Percentiles rank a stretch among this genome's conserved stretches.
Evolutionary conservation across 768 basidiomycete species (phyloP).

Genomic region (Coprinopsis strossmayeri): DNA sequence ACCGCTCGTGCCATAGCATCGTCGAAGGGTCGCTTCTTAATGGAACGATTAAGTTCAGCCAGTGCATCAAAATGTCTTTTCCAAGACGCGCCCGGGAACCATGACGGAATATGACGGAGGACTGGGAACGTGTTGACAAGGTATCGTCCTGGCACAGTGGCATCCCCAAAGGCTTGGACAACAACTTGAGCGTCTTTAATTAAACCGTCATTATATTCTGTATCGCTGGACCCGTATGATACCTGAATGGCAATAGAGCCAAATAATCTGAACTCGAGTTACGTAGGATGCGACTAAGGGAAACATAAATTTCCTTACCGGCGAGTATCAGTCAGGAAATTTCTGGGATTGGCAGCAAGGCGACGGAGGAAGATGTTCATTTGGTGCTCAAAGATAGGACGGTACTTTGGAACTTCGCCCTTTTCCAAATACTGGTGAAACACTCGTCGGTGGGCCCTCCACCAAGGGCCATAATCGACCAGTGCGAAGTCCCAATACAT

Average conservation of each 20-base stretch:
- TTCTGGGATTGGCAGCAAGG: slow-evolving; percentile 3
- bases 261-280: neutral
- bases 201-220: neutral
- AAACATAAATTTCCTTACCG: neutral
- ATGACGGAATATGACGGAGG: slow-evolving; percentile 38
- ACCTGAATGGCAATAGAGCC: neutral
- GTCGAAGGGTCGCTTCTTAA: slow-evolving; percentile 2
- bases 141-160: slow-evolving; percentile 8
- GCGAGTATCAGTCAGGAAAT: slow-evolving; percentile 4
- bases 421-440: slow-evolving; percentile 11
- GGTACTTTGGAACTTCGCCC: slow-evolving; percentile 4
- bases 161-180: neutral
- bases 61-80: neutral
- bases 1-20: slow-evolving; percentile 9
- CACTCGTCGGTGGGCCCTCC: slow-evolving; percentile 11
- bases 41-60: neutral
- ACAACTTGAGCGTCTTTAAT: neutral
- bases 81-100: slow-evolving; percentile 29
- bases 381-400: slow-evolving; percentile 8
- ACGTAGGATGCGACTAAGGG: neutral
- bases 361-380: slow-evolving; percentile 5
- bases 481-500: slow-evolving; percentile 4
- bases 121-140: slow-evolving; percentile 13
- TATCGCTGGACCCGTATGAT: slow-evolving; percentile 2
- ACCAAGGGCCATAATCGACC: slow-evolving; percentile 12